A percentile compares a stretch with the other conserved stretches of the same genome.
phyloP scores from a whole-genome alignment of 257 asterid genomes.

The Nicotiana obtusifolia region DNA sequence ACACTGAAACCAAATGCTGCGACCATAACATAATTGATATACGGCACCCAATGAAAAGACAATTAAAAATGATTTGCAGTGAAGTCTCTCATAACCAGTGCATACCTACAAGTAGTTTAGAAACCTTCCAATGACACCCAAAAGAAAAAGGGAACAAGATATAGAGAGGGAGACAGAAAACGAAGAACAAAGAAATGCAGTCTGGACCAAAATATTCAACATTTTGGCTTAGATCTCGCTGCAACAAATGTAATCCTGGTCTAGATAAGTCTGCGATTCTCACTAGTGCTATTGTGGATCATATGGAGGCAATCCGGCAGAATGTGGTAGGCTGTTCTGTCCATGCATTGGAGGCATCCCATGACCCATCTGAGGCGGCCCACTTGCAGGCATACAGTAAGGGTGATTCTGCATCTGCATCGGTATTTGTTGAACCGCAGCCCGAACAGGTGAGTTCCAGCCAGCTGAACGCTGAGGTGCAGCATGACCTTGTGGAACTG shows the following conservation, averaged over 20 bases:
- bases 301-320: slow-evolving; percentile 59
- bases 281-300: slow-evolving; percentile 41
- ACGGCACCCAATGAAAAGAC: neutral
- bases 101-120: neutral
- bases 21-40: neutral
- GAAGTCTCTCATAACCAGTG: neutral
- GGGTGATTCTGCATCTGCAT: slow-evolving; percentile 72
- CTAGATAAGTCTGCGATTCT: neutral
- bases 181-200: neutral
- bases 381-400: slow-evolving; percentile 48
- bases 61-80: neutral
- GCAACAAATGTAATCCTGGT: neutral
- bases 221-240: neutral
- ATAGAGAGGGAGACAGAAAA: neutral
- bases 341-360: slow-evolving; percentile 40
- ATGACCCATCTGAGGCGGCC: slow-evolving; percentile 41
- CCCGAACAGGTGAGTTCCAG: slow-evolving; percentile 48
- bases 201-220: neutral
- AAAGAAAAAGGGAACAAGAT: neutral
- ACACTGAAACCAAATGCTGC: neutral
- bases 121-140: neutral
- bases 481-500: slow-evolving; percentile 37
- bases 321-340: slow-evolving; percentile 57
- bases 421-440: slow-evolving; percentile 42
- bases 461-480: slow-evolving; percentile 49